Evolutionary conservation across 2,329 filamentous ascomycete genomes (phyloP), one percentile per base, ranked within the genome.

Genomic region (Myriosclerotinia scirpicola): DNA sequence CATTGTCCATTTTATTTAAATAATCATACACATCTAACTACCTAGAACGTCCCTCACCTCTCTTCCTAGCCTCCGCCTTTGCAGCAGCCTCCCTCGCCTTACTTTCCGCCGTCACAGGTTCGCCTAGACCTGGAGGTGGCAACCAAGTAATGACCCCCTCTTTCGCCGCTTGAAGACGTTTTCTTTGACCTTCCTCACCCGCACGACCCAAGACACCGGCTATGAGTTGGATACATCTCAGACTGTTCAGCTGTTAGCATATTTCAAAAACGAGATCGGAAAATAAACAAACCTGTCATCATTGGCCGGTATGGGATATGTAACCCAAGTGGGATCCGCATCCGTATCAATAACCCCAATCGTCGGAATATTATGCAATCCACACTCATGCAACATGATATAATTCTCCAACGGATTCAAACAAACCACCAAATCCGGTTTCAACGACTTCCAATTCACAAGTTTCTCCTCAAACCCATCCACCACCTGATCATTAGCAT

Each of bases 261-360:
- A 12, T 36, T 26, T 20, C 30, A 22, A 42, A n/a, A 36, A 40
- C 20, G 30, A 26, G 44, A 53, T 46, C 38, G 54, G 59, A 40
- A 40, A 22, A 17, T 22, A 59, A 40, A 77, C 83, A 75, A 78
- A 92, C 90, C 89, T 93, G 83, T 99, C 95, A 76, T 99, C 95
- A 78, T 99, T 99, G 61, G 92, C 92, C 2, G 95, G 95, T 72
- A 99, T 97, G 17, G 91, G 91, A 77, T 99, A 99, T 5, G 95
- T 98, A 61, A 98, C 93, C 87, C 91, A 94, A 0, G 92, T 92
- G 0, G 95, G 92, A 78, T 98, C 91, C 2, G 88, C 89, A 78
- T 99, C 91, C 0, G 95, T 98, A 78, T 99, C 95, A 72, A 98
- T 90, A 67, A 99, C 84, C 56, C 94, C 95, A 74, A 99, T 95